Evolutionary conservation across 2,329 filamentous ascomycete genomes (phyloP), one percentile per base, ranked within the genome.

Genomic region (Leptosphaerulina australis): DNA sequence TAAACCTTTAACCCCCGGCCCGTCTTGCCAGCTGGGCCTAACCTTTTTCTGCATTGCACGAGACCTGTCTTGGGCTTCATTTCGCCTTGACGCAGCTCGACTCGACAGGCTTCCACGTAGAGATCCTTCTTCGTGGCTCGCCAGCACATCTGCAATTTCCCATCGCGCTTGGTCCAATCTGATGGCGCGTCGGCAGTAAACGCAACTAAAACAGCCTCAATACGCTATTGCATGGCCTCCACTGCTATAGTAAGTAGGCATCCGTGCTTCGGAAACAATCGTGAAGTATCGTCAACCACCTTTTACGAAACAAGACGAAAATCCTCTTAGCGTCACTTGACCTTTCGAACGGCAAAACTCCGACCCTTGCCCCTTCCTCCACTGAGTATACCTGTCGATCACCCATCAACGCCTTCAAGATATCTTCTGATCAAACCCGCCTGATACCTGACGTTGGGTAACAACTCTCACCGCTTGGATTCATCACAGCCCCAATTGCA

Each of bases 41-140:
- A 63, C 63, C 65, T 43, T 41, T 54, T 63, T 63, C 50, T 54
- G 63, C 63, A 60, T 38, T 64, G 58, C 63, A 69, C 67, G 62
- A 69, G 67, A 69, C 67, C 63, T 56, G 55, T 50, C 53, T 50
- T 56, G 53, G 59, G 53, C 62, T 53, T 63, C 60, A 62, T 46
- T 56, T 44, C 52, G 25, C 59, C 50, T 50, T 47, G 47, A 59
- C 52, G 39, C 46, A 45, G 46, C 55, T 51, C 45, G 47, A 30
- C 55, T 51, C 45, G 47, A 30, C 58, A 60, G 56, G 50, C 49
- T 50, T 60, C 65, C 52, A 58, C 63, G 53, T 62, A 57, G 20
- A 37, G 41, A 11, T 30, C 52, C 56, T 50, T 37, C 46, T 24
- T 51, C 40, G 60, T 60, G 55, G 54, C 49, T 43, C 52, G 58